Conservation (phyloP, 2,329 filamentous ascomycete species). For the Magnaporthiopsis incrustans region DNA sequence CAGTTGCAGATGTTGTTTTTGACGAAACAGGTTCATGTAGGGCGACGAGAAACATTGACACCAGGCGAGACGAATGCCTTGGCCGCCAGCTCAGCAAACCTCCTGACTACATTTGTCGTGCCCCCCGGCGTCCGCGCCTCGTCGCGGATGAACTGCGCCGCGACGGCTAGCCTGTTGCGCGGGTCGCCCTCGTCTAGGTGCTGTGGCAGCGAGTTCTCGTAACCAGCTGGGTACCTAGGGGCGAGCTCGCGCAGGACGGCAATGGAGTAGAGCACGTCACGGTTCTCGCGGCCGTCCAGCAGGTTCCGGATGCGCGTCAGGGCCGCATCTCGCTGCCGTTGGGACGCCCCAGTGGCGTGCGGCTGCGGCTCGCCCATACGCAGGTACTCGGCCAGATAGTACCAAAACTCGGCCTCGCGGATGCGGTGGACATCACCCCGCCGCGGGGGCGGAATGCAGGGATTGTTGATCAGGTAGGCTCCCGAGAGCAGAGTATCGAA, state of each 20-base stretch:
- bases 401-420: slow-evolving; percentile 76
- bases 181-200: slow-evolving; percentile 60
- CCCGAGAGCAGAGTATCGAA: slow-evolving; percentile 72
- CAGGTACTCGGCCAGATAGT: slow-evolving; percentile 64
- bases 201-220: slow-evolving; percentile 46
- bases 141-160: slow-evolving; percentile 60
- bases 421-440: slow-evolving; percentile 45
- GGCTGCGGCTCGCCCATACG: slow-evolving; percentile 48
- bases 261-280: slow-evolving; percentile 85
- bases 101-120: slow-evolving; percentile 65
- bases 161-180: slow-evolving; percentile 58
- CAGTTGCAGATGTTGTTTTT: neutral
- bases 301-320: slow-evolving; percentile 59
- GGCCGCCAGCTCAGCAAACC: slow-evolving; percentile 59
- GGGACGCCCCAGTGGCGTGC: slow-evolving; percentile 19
- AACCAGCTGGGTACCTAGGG: slow-evolving; percentile 52
- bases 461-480: slow-evolving; percentile 52
- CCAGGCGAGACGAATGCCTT: slow-evolving; percentile 50
- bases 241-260: slow-evolving; percentile 71
- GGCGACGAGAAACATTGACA: slow-evolving; percentile 30
- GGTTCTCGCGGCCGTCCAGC: slow-evolving; percentile 74
- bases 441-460: slow-evolving; percentile 40
- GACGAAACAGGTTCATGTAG: slow-evolving; percentile 30
- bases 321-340: slow-evolving; percentile 51
- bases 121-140: slow-evolving; percentile 56